These are phyloP conservation scores for Furcasterigmium sp. DNA, from an alignment of 2,329 filamentous ascomycete genomes.

Conservation along the genomic window DNA sequence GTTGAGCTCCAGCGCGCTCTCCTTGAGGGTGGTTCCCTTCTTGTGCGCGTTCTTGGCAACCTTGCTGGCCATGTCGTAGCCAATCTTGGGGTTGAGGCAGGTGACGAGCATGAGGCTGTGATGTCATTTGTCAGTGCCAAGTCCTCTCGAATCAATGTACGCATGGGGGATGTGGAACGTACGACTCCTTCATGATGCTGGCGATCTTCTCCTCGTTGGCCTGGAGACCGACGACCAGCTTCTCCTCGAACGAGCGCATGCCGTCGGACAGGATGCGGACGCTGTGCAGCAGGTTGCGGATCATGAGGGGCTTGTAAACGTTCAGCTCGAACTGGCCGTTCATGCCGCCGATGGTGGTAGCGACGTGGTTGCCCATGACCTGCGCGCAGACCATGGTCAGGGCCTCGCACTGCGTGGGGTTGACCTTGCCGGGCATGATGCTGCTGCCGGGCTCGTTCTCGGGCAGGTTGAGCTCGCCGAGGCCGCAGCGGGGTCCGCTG, in stretches of 20 bases:
- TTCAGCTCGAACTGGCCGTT: slow-evolving; percentile 99
- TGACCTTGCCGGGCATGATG: slow-evolving; percentile 99
- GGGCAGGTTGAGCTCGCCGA: slow-evolving; percentile 86
- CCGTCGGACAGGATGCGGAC: slow-evolving; percentile 81
- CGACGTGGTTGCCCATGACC: slow-evolving; percentile 96
- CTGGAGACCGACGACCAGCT: slow-evolving; percentile 80
- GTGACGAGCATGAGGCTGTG: slow-evolving; percentile 95
- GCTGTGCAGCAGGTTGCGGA: slow-evolving; percentile 92
- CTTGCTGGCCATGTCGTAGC: slow-evolving; percentile 95
- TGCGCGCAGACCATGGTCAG: slow-evolving; percentile 97
- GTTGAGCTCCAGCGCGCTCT: slow-evolving; percentile 89
- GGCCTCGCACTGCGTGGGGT: slow-evolving; percentile 96
- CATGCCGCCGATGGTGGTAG: slow-evolving; percentile 89
- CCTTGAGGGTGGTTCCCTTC: slow-evolving; percentile 90
- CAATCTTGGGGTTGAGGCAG: slow-evolving; percentile 94
- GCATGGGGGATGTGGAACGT: slow-evolving; percentile 36
- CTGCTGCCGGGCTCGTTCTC: slow-evolving; percentile 98
- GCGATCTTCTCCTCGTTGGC: slow-evolving; percentile 92
- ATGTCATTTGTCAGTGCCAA: slow-evolving; percentile 13
- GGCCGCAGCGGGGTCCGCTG: slow-evolving; percentile 89
- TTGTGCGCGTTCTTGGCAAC: slow-evolving; percentile 99
- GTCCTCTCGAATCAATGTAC: no score
- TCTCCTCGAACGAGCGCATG: slow-evolving; percentile 93
- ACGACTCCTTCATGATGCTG: slow-evolving; percentile 91
- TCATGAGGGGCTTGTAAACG: slow-evolving; percentile 97